Conservation (phyloP, 1,284 basidiomycete genomes). For the Ganoderma lingzhi region DNA sequence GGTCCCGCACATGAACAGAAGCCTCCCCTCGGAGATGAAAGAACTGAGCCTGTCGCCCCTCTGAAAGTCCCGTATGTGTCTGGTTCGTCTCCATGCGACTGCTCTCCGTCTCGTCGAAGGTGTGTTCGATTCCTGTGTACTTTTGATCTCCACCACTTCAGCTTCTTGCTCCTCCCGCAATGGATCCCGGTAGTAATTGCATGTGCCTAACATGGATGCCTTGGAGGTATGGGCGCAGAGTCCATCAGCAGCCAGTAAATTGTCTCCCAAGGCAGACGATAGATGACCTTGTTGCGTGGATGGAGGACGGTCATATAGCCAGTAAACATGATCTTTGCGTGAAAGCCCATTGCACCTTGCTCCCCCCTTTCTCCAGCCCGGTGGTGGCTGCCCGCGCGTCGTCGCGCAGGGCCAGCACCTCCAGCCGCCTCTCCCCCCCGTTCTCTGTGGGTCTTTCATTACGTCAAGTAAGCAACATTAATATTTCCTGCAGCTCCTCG, state of each 20-base stretch:
- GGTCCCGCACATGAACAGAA: not conserved
- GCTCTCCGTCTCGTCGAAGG: not conserved
- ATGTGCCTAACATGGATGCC: not conserved
- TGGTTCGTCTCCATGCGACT: not conserved
- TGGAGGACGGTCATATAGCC: not conserved
- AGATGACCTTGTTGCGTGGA: too few relatives aligned
- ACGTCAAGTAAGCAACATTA: not conserved
- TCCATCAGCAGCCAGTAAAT: not conserved
- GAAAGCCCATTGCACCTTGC: not conserved
- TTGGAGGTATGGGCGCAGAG: not conserved
- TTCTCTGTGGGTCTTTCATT: not conserved
- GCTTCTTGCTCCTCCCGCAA: not conserved
- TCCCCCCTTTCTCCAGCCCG: too few relatives aligned
- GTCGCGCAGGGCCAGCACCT: too few relatives aligned
- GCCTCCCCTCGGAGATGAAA: not conserved
- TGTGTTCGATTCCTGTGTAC: not conserved
- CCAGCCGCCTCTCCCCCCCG: not conserved
- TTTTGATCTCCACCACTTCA: not conserved
- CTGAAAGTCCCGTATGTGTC: not conserved
- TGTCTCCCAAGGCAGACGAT: too few relatives aligned
- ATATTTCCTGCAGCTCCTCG: not conserved
- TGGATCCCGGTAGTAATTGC: not conserved
- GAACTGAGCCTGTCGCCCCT: not conserved
- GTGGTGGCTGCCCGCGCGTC: too few relatives aligned
- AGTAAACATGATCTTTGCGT: not conserved